Evolutionary conservation across 2,329 filamentous ascomycete species (phyloP), one percentile per base, ranked within the genome.

Genomic region (Ploettnerulaceae sp.): DNA sequence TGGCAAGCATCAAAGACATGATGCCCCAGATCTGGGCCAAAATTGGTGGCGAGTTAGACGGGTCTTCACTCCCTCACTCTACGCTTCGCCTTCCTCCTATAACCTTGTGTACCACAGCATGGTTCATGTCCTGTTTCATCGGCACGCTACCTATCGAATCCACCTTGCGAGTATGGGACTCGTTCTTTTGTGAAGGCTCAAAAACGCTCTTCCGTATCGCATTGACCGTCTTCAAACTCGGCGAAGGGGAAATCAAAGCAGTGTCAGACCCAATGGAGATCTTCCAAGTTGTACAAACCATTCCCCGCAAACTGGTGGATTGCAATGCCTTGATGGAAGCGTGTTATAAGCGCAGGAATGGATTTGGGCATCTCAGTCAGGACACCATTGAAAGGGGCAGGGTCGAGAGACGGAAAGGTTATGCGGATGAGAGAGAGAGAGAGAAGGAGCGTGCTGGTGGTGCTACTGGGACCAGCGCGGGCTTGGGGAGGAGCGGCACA

Each of bases 121-220:
- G 91, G 91, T 94, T 97, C 66, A 96, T 97, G 91, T 94, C 87
- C 38, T 86, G 93, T 59, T 96, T 93, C 66, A 93, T 96, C 51
- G 89, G 90, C 43, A 95, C 88, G 0, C 71, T 97, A 14, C 91
- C 91, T 2, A 89, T 95, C 52, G 91, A 97, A 68, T 89, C 85
- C 14, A 91, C 90, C 0, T 76, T 96, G 14, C 84, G 91, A 6
- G 88, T 96, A 1, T 97, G 91, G 91, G 91, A 97, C 59, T 81
- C 89, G 1, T 90, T 97, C 63, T 95, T 96, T 65, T 95, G 94
- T 66, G 91, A 97, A 67, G 91, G 91, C 3, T 89, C 86, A 38
- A 94, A 93, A 65, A 95, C 89, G 0, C 77, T 97, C 5, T 97
- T 96, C 70, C 86, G 90, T 37, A 87, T 95, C 48, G 89, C 91